A percentile compares a stretch with the other conserved stretches of the same genome.
phyloP scores from a whole-genome alignment of 306 rosid genomes.

The Betula pendula region DNA sequence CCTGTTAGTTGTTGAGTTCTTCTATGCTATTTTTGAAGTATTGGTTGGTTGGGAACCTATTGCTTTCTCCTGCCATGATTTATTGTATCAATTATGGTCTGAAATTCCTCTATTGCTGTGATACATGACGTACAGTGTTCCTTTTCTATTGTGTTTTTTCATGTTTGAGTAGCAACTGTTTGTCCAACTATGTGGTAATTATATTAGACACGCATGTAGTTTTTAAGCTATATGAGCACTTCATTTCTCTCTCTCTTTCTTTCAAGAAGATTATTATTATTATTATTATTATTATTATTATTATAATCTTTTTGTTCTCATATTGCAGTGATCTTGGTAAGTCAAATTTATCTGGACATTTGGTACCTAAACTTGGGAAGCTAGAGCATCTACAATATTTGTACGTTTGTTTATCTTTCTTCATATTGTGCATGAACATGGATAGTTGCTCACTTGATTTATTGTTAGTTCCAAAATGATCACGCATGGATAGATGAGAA shows the following conservation, averaged over 20 bases:
- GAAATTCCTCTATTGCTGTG: background rate
- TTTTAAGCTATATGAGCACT: background rate
- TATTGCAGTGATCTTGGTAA: conserved; percentile 85
- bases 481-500: too few species aligned
- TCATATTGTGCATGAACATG: background rate
- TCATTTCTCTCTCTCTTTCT: background rate
- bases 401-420: conserved; percentile 39
- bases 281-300: too few species aligned
- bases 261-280: background rate
- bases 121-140: background rate
- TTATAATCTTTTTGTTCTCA: background rate
- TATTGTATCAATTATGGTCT: background rate
- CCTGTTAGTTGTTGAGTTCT: background rate
- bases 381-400: conserved; percentile 86
- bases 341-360: conserved; percentile 88
- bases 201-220: too few species aligned
- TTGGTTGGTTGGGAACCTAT: background rate
- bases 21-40: background rate
- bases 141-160: conserved; percentile 12
- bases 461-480: background rate
- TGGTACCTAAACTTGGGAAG: conserved; percentile 84
- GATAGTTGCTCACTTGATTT: conserved; percentile 1
- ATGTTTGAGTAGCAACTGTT: background rate
- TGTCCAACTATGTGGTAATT: too few species aligned
- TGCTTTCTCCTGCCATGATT: background rate